Percentiles rank a stretch among this genome's conserved stretches.
Conservation (phyloP, 2,329 filamentous ascomycete genomes). For the Colletotrichum sansevieriae region DNA sequence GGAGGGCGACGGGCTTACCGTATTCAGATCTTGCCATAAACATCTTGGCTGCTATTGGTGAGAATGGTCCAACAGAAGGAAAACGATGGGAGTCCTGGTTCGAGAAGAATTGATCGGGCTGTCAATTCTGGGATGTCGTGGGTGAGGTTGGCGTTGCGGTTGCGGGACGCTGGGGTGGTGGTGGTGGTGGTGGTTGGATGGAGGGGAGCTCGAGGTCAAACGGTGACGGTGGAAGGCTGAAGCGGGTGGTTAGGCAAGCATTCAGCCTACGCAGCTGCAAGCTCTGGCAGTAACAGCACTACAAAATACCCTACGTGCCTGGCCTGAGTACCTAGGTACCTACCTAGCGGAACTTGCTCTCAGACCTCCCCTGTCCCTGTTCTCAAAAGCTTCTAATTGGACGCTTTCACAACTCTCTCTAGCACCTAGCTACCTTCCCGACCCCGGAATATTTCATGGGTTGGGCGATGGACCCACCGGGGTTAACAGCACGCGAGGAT, state of each 20-base stretch:
- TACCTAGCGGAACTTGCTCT: slow-evolving; percentile 16
- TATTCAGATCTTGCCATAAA: slow-evolving; percentile 99
- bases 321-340: neutral
- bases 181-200: no score
- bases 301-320: neutral
- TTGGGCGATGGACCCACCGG: slow-evolving; percentile 8
- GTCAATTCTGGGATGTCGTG: slow-evolving; percentile 25
- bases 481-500: slow-evolving; percentile 37
- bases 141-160: slow-evolving; percentile 11
- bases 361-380: slow-evolving; percentile 11
- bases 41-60: slow-evolving; percentile 75
- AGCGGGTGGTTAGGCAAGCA: slow-evolving; percentile 52
- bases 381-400: slow-evolving; percentile 36
- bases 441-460: slow-evolving; percentile 39
- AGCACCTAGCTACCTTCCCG: slow-evolving; percentile 12
- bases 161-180: slow-evolving; percentile 23
- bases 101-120: neutral
- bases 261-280: slow-evolving; percentile 52
- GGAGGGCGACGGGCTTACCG: slow-evolving; percentile 71
- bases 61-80: slow-evolving; percentile 20
- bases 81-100: neutral
- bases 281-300: slow-evolving; percentile 11
- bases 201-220: slow-evolving; percentile 41
- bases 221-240: slow-evolving; percentile 39
- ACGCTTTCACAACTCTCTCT: neutral